Evolutionary conservation across 2,329 filamentous ascomycete genomes (phyloP).

Genomic region (Onygenales sp.): DNA sequence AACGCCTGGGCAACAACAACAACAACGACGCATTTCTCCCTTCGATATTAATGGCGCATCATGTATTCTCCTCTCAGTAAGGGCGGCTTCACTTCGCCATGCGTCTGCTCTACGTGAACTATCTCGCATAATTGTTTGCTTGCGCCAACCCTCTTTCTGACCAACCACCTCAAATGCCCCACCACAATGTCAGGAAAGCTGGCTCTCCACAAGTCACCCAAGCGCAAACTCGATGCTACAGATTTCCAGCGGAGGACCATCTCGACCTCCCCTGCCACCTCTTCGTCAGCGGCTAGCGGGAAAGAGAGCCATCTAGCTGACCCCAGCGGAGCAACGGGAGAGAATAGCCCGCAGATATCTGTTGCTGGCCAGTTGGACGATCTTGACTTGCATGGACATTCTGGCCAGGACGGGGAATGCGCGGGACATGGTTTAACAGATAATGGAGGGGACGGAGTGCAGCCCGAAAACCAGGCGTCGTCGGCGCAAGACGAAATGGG

Average conservation of each 20-base stretch:
- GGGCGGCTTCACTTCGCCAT: neutral
- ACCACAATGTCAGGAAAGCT: conserved; percentile 18
- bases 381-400: conserved; percentile 26
- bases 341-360: conserved; percentile 25
- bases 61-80: neutral
- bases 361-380: conserved; percentile 32
- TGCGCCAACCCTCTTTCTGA: neutral
- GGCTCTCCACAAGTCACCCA: conserved; percentile 21
- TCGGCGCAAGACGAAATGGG: neutral
- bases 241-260: conserved; percentile 21
- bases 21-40: no score
- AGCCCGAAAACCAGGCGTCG: neutral
- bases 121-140: neutral
- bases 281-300: conserved; percentile 20
- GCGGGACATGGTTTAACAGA: neutral
- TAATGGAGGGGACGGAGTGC: neutral
- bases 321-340: conserved; percentile 19
- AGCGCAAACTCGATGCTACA: conserved; percentile 26
- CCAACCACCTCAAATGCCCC: neutral
- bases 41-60: neutral
- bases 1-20: no score
- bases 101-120: neutral
- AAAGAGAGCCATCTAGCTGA: conserved; percentile 23
- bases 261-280: conserved; percentile 25
- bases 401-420: neutral